Base-by-base conservation (phyloP, 139 green algal species). In the Nannochloris sp. region DNA sequence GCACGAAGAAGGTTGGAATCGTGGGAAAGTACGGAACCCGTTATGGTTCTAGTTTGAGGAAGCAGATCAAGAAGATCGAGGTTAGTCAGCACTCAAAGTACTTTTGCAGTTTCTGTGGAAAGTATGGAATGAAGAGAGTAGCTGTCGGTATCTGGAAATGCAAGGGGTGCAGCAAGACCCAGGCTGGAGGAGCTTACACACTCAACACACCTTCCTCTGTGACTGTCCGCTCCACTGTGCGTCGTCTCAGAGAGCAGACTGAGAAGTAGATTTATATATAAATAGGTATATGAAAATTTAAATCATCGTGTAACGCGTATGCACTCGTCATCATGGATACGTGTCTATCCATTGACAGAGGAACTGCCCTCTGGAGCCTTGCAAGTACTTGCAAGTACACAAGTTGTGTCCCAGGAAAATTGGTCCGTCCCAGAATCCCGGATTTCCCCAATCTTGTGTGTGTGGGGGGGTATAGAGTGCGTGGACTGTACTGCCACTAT, bases 51-150 rank as follows among this genome's bases (percentile, higher is more conserved):
- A 89, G 76, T 69, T 77, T 98, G 68, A 81, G 91, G 63, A 97
- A 97, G 93, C 86, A 94, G 74, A 91, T 98, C 70, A 99, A 98
- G 85, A 99, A 99, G 88, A 96, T 95, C 71, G 94, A 99, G 74
- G 88, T 99, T 67, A 91, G 78, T 69, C 94, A 99, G 83, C 93
- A 98, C 88, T 90, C 85, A 68, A 97, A 96, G 82, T 99, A 96
- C 82, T 93, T 97, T 73, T 98, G 94, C 86, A 80, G 86, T 46
- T 98, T 97, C 85, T 98, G 94, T 81, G 94, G 94, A 68, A 99
- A 98, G 86, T 92, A 82, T 74, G 68, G 82, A 44, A 79, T 97
- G 65, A 96, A 93, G 86, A 83, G 93, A 37, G 40, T 80, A 43
- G 92, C 87, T 16, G 91, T 97, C 13, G 94, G 94, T 67, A 98